phyloP scores from a whole-genome alignment of 140 eudicot genomes.

The Oenanthe javanica region DNA sequence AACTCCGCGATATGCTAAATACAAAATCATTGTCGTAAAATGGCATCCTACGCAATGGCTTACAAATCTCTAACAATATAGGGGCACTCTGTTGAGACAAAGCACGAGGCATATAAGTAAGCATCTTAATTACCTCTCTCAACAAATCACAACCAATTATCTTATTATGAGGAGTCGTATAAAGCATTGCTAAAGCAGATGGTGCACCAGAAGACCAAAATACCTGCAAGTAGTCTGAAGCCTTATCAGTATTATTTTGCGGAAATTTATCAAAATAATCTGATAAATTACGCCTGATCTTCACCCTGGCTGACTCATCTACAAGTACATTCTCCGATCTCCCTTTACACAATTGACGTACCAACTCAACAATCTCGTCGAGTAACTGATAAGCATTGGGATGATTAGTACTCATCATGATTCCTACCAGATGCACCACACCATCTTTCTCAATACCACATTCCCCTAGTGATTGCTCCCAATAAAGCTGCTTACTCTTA shows the following conservation, averaged over 20 bases:
- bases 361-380: not conserved
- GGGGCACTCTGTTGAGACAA: not conserved
- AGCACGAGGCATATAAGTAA: not conserved
- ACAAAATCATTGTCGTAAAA: not conserved
- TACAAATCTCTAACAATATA: not conserved
- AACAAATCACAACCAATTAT: not conserved
- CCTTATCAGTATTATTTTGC: not conserved
- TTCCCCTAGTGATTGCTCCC: constrained; percentile 41
- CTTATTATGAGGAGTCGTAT: not conserved
- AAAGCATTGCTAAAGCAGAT: not conserved
- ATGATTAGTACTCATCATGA: constrained; percentile 55
- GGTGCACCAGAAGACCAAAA: not conserved
- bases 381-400: constrained; percentile 38
- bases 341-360: not conserved
- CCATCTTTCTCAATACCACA: constrained; percentile 44
- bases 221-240: not conserved
- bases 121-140: too few relatives aligned
- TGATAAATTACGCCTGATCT: too few relatives aligned
- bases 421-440: constrained; percentile 48
- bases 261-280: not conserved
- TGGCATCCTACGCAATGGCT: not conserved
- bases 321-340: not conserved
- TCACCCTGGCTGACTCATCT: not conserved
- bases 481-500: constrained; percentile 59
- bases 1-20: not conserved